phyloP scores from a whole-genome alignment of 805 yeast species.

The Yamadazyma takamatsuzukensis region DNA sequence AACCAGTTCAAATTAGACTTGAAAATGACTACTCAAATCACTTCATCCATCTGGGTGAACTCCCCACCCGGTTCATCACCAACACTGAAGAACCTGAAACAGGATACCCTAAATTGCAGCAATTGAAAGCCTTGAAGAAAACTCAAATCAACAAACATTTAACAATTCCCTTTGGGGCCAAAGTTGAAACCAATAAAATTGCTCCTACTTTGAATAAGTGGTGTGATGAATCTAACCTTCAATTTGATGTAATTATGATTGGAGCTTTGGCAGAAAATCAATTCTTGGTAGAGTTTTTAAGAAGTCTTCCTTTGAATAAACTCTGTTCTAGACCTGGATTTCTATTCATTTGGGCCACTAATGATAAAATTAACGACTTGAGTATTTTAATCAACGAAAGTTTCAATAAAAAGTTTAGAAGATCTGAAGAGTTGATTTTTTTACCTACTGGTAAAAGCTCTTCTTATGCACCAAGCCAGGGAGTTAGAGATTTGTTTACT shows the following conservation, averaged over 20 bases:
- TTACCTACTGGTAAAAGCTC: conserved; percentile 67
- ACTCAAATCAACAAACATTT: conserved; percentile 53
- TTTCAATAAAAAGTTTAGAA: conserved; percentile 66
- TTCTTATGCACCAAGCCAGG: conserved; percentile 60
- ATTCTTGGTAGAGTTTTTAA: conserved; percentile 57
- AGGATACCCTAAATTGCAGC: conserved; percentile 84
- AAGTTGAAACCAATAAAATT: conserved; percentile 51
- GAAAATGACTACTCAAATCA: conserved; percentile 75
- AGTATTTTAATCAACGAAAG: conserved; percentile 48
- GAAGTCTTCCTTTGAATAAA: conserved; percentile 65
- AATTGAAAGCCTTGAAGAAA: conserved; percentile 61
- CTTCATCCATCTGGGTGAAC: conserved; percentile 57
- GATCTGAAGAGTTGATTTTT: conserved; percentile 86
- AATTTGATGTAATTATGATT: conserved; percentile 88
- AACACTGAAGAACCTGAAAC: conserved; percentile 65
- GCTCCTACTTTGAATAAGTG: conserved; percentile 56
- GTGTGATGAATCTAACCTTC: conserved; percentile 54
- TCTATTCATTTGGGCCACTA: conserved; percentile 82
- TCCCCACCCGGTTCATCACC: conserved; percentile 63
- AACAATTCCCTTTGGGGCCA: conserved; percentile 62
- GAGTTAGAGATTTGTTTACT: conserved; percentile 43
- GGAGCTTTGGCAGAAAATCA: conserved; percentile 81
- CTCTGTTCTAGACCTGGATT: conserved; percentile 84
- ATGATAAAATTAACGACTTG: conserved; percentile 63
- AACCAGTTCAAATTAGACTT: conserved; percentile 12